Percentiles rank a stretch among this genome's conserved stretches.
phyloP scores from a whole-genome alignment of 2,329 filamentous ascomycete species.

The Epichloe gansuensis region DNA sequence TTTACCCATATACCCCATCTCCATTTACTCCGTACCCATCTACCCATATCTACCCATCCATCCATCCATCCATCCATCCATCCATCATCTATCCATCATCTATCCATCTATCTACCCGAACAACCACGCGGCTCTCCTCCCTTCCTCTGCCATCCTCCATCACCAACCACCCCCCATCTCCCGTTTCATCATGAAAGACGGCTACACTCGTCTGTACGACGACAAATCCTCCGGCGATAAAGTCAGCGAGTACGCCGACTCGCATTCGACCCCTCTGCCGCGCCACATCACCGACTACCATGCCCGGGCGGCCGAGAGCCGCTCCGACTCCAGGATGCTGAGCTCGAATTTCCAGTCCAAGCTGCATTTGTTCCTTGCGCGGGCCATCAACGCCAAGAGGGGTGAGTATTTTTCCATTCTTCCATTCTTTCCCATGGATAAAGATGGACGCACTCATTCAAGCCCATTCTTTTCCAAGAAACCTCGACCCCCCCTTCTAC shows the following conservation, averaged over 20 bases:
- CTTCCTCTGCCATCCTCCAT: too few relatives aligned
- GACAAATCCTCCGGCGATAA: conserved; percentile 26
- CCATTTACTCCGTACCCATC: too few relatives aligned
- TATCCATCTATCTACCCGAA: too few relatives aligned
- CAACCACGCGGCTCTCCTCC: too few relatives aligned
- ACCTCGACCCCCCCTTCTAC: neutral
- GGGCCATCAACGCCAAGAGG: conserved; percentile 27
- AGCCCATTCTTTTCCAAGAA: neutral
- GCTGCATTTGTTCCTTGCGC: conserved; percentile 27
- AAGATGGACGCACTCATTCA: too few relatives aligned
- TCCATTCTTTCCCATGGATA: too few relatives aligned
- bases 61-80: too few relatives aligned
- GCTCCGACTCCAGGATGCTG: conserved; percentile 23
- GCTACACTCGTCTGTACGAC: conserved; percentile 27
- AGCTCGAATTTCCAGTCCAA: conserved; percentile 30
- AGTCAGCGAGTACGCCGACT: conserved; percentile 30
- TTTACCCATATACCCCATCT: too few relatives aligned
- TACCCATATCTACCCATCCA: too few relatives aligned
- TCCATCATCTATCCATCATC: too few relatives aligned
- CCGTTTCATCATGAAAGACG: conserved; percentile 24
- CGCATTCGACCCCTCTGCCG: conserved; percentile 29
- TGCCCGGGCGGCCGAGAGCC: conserved; percentile 14
- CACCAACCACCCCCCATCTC: neutral
- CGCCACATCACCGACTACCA: conserved; percentile 30
- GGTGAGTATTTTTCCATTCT: conserved; percentile 12